A percentile compares a stretch with the other conserved stretches of the same genome.
Conservation (phyloP, 306 rosid species). For the Vigna angularis region DNA sequence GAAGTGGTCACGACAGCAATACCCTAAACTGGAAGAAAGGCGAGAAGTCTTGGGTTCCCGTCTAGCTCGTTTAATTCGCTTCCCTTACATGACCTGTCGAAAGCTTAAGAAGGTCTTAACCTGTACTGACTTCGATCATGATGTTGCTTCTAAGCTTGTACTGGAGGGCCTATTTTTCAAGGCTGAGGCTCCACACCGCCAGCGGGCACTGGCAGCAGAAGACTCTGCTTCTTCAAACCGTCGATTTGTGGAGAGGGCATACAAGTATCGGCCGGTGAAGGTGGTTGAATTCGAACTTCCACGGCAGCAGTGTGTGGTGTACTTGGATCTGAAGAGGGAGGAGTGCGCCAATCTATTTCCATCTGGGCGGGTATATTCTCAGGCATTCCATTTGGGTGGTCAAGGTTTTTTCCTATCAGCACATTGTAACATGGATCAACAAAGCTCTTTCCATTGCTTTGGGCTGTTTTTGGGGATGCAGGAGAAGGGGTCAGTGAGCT, state of each 20-base stretch:
- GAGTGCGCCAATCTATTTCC: conserved; percentile 81
- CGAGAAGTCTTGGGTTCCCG: conserved; percentile 74
- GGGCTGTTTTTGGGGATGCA: conserved; percentile 98
- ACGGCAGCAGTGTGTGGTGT: conserved; percentile 91
- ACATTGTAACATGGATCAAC: conserved; percentile 99
- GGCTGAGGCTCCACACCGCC: conserved; percentile 96
- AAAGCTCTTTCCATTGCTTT: conserved; percentile 91
- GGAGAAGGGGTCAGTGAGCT: conserved; percentile 91
- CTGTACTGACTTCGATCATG: conserved; percentile 89
- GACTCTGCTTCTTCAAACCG: conserved; percentile 67
- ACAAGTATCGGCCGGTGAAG: conserved; percentile 95
- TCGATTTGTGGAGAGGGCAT: conserved; percentile 90
- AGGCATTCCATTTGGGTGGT: conserved; percentile 98
- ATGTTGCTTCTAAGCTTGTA: conserved; percentile 83
- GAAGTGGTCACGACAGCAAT: conserved; percentile 86
- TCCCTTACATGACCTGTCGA: conserved; percentile 90
- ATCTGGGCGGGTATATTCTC: conserved; percentile 96
- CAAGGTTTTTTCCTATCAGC: conserved; percentile 98
- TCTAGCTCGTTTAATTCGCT: conserved; percentile 85
- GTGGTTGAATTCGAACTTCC: conserved; percentile 96
- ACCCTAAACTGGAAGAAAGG: conserved; percentile 79
- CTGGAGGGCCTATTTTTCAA: conserved; percentile 91
- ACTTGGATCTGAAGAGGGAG: conserved; percentile 91
- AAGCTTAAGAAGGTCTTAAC: conserved; percentile 91
- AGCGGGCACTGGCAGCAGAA: conserved; percentile 78